Percentiles rank a stretch among this genome's conserved stretches.
Conservation (phyloP, 805 yeast genomes). For the Yamadazyma philogaea region DNA sequence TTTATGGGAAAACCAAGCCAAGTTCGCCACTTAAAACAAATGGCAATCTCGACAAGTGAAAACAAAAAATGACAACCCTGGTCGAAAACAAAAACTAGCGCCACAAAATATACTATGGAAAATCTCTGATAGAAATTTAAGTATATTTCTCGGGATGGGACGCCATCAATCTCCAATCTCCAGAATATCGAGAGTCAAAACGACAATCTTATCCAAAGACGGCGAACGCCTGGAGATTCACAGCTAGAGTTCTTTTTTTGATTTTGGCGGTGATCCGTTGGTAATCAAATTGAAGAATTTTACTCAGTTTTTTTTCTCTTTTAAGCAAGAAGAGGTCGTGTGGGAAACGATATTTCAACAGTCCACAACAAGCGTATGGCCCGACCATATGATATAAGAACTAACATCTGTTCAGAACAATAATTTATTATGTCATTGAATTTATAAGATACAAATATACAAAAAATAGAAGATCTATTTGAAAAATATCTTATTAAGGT, state of each 20-base stretch:
- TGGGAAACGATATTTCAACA: not conserved
- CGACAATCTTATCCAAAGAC: conserved; percentile 12
- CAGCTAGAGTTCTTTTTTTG: conserved; percentile 14
- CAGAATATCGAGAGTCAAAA: conserved; percentile 17
- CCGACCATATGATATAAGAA: too few relatives aligned
- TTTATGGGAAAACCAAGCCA: conserved; percentile 31
- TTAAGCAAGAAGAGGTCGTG: conserved; percentile 7
- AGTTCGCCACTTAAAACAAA: conserved; percentile 11
- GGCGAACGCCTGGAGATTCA: conserved; percentile 1
- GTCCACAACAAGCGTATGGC: too few relatives aligned
- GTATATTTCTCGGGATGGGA: conserved; percentile 5
- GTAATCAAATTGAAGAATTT: conserved; percentile 25
- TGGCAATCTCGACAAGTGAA: conserved; percentile 1
- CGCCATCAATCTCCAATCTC: not conserved
- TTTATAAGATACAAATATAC: conserved; percentile 19
- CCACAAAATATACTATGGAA: conserved; percentile 8
- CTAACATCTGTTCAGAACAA: too few relatives aligned
- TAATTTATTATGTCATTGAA: conserved; percentile 16
- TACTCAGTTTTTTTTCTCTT: conserved; percentile 4
- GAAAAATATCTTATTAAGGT: conserved; percentile 15
- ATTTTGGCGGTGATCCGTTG: conserved; percentile 24
- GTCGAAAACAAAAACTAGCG: conserved; percentile 16
- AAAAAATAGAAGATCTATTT: conserved; percentile 13
- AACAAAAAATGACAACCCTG: conserved; percentile 12
- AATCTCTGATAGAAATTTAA: not conserved